phyloP scores from a whole-genome alignment of 2,329 filamentous ascomycete genomes.

The Aspergillus sp. region DNA sequence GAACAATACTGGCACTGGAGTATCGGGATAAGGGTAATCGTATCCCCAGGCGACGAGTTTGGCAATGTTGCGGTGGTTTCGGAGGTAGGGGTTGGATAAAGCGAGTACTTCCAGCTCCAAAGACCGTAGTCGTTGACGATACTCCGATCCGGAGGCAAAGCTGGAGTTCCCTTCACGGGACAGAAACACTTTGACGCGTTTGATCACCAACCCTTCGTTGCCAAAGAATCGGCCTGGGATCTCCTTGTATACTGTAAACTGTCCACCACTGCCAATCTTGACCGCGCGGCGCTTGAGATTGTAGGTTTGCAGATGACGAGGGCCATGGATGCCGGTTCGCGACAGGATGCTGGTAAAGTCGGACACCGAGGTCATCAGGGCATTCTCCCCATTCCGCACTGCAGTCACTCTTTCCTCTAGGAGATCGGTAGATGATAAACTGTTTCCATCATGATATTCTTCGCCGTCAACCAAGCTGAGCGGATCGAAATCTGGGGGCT shows the following conservation, averaged over 20 bases:
- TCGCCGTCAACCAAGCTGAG: constrained; percentile 5
- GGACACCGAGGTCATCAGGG: constrained; percentile 27
- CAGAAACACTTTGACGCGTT: constrained; percentile 31
- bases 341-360: constrained; percentile 31
- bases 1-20: constrained; percentile 29
- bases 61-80: constrained; percentile 29
- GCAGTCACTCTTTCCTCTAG: constrained; percentile 27
- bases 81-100: constrained; percentile 30
- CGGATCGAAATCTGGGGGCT: not conserved
- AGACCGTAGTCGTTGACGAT: constrained; percentile 27
- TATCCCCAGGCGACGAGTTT: constrained; percentile 30
- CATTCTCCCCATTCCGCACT: constrained; percentile 29
- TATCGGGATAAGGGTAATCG: constrained; percentile 30
- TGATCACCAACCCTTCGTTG: constrained; percentile 28
- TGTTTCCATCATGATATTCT: constrained; percentile 2
- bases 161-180: constrained; percentile 19
- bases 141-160: constrained; percentile 26
- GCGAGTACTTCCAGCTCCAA: constrained; percentile 29
- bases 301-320: constrained; percentile 23
- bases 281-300: constrained; percentile 25
- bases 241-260: constrained; percentile 32
- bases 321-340: constrained; percentile 29
- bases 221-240: not conserved
- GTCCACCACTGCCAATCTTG: constrained; percentile 29
- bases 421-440: constrained; percentile 19